Conservation (phyloP, 1,139 yeast genomes). For the Diutina neorugosa region DNA sequence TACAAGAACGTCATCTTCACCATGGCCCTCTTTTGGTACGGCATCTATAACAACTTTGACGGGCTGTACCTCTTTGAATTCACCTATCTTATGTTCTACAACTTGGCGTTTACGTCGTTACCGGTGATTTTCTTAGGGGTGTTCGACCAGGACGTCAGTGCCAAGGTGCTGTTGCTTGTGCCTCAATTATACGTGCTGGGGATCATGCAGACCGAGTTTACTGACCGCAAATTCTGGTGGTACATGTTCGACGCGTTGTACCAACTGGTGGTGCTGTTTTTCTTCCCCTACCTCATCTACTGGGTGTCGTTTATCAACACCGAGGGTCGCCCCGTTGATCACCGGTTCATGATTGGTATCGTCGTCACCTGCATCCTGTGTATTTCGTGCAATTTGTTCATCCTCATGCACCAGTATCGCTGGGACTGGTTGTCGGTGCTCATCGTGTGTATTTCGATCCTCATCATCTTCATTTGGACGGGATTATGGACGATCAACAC, state of each 20-base stretch:
- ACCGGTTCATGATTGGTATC: slow-evolving; percentile 79
- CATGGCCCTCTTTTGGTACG: slow-evolving; percentile 86
- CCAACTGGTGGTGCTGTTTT: slow-evolving; percentile 77
- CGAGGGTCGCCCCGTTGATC: slow-evolving; percentile 62
- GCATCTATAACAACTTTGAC: slow-evolving; percentile 74
- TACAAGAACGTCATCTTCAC: slow-evolving; percentile 88
- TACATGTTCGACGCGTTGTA: slow-evolving; percentile 83
- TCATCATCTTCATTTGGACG: slow-evolving; percentile 75
- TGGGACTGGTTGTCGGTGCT: slow-evolving; percentile 87
- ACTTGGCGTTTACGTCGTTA: slow-evolving; percentile 86
- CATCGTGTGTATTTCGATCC: slow-evolving; percentile 49
- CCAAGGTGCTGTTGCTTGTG: slow-evolving; percentile 68
- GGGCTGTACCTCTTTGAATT: slow-evolving; percentile 88
- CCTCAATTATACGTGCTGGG: slow-evolving; percentile 87
- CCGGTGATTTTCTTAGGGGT: slow-evolving; percentile 88
- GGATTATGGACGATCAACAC: slow-evolving; percentile 70
- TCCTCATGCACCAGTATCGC: slow-evolving; percentile 70
- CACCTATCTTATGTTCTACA: slow-evolving; percentile 85
- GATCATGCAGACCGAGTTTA: slow-evolving; percentile 74
- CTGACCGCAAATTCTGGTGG: slow-evolving; percentile 63
- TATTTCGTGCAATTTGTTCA: slow-evolving; percentile 67
- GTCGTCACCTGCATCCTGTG: slow-evolving; percentile 71
- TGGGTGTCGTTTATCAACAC: slow-evolving; percentile 42
- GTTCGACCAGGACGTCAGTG: slow-evolving; percentile 87
- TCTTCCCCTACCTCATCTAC: slow-evolving; percentile 68